Conservation (phyloP, 148 eudicot species). For the Arctostaphylos glauca region DNA sequence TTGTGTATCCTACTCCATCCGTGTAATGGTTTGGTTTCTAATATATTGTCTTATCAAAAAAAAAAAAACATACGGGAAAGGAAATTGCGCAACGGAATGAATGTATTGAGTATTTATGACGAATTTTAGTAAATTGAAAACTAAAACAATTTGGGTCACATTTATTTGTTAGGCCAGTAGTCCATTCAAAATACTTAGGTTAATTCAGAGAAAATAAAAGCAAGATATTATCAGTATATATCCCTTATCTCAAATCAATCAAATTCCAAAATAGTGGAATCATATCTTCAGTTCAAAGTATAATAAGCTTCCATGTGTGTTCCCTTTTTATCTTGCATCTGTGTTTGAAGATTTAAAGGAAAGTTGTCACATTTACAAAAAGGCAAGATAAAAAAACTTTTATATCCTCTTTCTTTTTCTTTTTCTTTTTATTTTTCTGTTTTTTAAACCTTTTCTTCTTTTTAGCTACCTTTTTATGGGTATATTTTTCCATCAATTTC, state of each 20-base stretch:
- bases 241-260: conserved; percentile 13
- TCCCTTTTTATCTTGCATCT: conserved; percentile 8
- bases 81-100: no score
- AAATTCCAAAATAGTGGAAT: not conserved
- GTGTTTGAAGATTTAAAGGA: conserved; percentile 8
- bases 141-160: no score
- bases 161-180: no score
- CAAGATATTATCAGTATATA: not conserved
- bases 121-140: no score
- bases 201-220: not conserved
- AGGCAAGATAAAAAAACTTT: not conserved
- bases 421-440: not conserved
- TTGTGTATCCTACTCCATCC: no score
- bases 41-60: no score
- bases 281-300: not conserved
- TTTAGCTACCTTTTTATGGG: not conserved
- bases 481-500: conserved; percentile 12
- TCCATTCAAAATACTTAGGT: not conserved
- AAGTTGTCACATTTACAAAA: conserved; percentile 12
- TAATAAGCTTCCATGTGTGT: conserved; percentile 8
- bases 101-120: no score
- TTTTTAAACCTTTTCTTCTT: not conserved
- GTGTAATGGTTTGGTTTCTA: no score
- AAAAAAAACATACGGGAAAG: no score
- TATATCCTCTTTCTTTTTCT: not conserved